Conservation (phyloP, 176 grass and related monocot species). For the Dactylis glomerata region DNA sequence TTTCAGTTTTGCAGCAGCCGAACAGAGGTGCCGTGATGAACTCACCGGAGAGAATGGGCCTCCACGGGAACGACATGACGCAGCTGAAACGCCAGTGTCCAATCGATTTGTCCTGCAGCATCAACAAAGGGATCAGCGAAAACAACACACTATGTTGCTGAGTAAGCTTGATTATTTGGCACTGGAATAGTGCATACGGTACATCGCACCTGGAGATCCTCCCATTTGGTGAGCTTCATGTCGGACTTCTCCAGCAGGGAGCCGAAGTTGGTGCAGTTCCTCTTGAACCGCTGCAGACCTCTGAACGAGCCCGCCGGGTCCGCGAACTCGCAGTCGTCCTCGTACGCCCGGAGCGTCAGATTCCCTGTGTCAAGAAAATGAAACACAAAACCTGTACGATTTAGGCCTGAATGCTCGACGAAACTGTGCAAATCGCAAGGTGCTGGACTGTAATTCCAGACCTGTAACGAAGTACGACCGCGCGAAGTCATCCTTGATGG, state of each 20-base stretch:
- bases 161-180: neutral
- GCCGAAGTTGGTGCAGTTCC: conserved; percentile 92
- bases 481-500: conserved; percentile 80
- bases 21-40: neutral
- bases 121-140: neutral
- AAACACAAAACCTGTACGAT: neutral
- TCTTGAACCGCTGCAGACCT: conserved; percentile 71
- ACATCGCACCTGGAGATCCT: conserved; percentile 50
- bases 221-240: conserved; percentile 97
- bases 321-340: conserved; percentile 86
- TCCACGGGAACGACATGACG: conserved; percentile 97
- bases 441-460: neutral
- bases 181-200: neutral
- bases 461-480: conserved; percentile 96
- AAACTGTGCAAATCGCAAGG: neutral
- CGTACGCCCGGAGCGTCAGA: conserved; percentile 64
- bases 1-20: neutral
- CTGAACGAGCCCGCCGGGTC: conserved; percentile 85
- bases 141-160: neutral
- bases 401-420: neutral
- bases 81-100: conserved; percentile 95
- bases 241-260: conserved; percentile 78
- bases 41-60: conserved; percentile 80
- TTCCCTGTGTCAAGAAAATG: conserved; percentile 33
- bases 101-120: conserved; percentile 77